Evolutionary conservation across 352 stramenopile genomes (phyloP), one percentile per base, ranked within the genome.

Genomic region (Phytophthora crassamura): DNA sequence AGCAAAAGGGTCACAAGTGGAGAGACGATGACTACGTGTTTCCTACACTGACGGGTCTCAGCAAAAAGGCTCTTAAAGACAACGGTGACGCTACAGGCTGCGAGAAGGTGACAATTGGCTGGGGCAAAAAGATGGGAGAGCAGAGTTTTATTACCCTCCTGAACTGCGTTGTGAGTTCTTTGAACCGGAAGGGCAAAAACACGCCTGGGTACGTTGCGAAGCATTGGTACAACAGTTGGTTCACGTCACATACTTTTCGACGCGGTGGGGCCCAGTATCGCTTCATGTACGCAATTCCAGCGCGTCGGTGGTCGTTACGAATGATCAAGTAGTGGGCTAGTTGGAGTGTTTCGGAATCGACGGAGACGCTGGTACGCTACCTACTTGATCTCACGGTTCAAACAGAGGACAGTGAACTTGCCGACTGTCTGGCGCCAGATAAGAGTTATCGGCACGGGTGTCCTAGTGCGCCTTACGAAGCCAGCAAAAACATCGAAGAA

Each of bases 311-410:
- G 54, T 60, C 46, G 14, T 41, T 60, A n/a, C 32, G 38, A 1
- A 65, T 69, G 62, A 60, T 69, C 7, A 59, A 59, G 14, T 55
- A 38, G 53, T 57, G 36, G 46, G 53, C 43, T 7, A 52, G 53
- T 1, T 64, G 39, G 53, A 55, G 46, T 59, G 61, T 69, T 6
- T 43, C 45, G 0, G n/a, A 67, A 33, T 67, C 43, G 14, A 68
- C 50, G 5, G 42, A 63, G n/a, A 58, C 35, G 6, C 45, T 63
- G n/a, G 60, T 63, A n/a, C 2, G 54, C 9, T 65, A 59, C 9
- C 28, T 67, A 28, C 59, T 62, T 28, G 41, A 57, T 43, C 10
- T 50, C 8, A 52, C 42, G 1, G 3, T 62, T 38, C 42, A 56
- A 34, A 56, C 34, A 0, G 41, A 67, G 25, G 59, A 55, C 7